Evolutionary conservation across 108 stramenopile species (phyloP).

Genomic region (Cylindrotheca fusiformis): DNA sequence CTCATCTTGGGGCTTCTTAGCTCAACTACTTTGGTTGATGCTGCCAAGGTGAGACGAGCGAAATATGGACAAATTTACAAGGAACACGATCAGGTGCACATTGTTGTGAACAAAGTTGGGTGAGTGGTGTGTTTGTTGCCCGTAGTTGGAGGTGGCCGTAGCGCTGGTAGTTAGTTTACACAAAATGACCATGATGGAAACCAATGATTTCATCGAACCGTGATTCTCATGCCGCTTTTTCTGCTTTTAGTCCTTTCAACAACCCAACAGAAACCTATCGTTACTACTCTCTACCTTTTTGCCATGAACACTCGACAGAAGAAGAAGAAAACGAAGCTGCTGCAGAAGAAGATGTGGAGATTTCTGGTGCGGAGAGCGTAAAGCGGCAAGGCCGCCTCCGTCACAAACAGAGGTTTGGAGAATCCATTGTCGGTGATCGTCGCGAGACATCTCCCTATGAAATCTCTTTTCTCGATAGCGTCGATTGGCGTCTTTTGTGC

Average conservation of each 20-base stretch:
- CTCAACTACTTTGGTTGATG: slow-evolving; percentile 8
- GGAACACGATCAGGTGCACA: slow-evolving; percentile 68
- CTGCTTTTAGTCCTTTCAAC: slow-evolving; percentile 86
- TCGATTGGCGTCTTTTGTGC: slow-evolving; percentile 90
- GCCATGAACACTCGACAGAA: slow-evolving; percentile 71
- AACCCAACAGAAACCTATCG: slow-evolving; percentile 98
- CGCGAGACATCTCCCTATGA: slow-evolving; percentile 91
- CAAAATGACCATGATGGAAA: not conserved
- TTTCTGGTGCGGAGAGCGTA: slow-evolving; percentile 9
- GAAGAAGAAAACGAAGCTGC: slow-evolving; percentile 60
- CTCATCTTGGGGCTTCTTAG: slow-evolving; percentile 9
- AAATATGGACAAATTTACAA: slow-evolving; percentile 69
- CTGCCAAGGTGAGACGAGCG: slow-evolving; percentile 58
- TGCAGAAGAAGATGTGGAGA: slow-evolving; percentile 37
- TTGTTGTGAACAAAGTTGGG: slow-evolving; percentile 90
- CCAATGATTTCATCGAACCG: not conserved
- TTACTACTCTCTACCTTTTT: slow-evolving; percentile 98
- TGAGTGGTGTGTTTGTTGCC: slow-evolving; percentile 46
- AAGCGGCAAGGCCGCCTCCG: slow-evolving; percentile 58
- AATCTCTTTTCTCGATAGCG: slow-evolving; percentile 77
- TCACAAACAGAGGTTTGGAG: slow-evolving; percentile 85
- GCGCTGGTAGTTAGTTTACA: not conserved
- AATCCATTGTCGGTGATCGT: slow-evolving; percentile 92
- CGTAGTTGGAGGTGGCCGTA: slow-evolving; percentile 1
- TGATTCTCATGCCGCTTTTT: not conserved